A percentile compares a stretch with the other conserved stretches of the same genome.
Conservation (phyloP, 805 yeast genomes). For the Wickerhamiella siamensis region DNA sequence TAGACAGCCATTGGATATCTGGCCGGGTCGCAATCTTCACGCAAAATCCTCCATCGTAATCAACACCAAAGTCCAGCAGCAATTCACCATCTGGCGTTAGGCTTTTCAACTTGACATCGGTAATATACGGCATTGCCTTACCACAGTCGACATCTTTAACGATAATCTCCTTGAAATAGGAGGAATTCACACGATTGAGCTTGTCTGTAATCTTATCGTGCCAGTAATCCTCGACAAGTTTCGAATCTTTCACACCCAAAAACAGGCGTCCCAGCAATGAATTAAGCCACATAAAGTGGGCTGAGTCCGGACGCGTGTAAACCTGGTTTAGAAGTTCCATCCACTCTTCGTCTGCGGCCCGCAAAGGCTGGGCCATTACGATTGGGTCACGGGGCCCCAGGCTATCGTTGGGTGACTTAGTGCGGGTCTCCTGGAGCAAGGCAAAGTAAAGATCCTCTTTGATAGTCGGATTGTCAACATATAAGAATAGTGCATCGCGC, state of each 20-base stretch:
- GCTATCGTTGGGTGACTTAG: conserved; percentile 4
- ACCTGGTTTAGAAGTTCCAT: conserved; percentile 59
- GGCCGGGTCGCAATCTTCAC: conserved; percentile 71
- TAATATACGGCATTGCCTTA: conserved; percentile 60
- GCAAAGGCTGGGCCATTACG: conserved; percentile 56
- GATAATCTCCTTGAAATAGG: conserved; percentile 69
- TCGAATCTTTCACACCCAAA: conserved; percentile 60
- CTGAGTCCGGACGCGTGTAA: conserved; percentile 70
- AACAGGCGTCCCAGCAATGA: conserved; percentile 76
- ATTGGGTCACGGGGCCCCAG: conserved; percentile 37
- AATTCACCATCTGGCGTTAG: conserved; percentile 71
- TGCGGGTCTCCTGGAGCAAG: conserved; percentile 38
- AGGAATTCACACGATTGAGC: conserved; percentile 71
- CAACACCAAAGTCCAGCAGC: conserved; percentile 42
- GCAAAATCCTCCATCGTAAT: conserved; percentile 64
- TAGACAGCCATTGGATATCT: conserved; percentile 56
- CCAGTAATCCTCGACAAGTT: conserved; percentile 43
- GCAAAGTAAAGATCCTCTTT: conserved; percentile 93
- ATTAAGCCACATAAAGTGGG: conserved; percentile 80
- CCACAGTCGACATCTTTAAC: conserved; percentile 67
- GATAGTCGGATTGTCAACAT: conserved; percentile 61
- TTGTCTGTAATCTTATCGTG: conserved; percentile 51
- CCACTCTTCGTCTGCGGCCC: conserved; percentile 56
- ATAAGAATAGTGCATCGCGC: conserved; percentile 40
- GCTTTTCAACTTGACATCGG: conserved; percentile 53